phyloP scores from a whole-genome alignment of 2,329 filamentous ascomycete genomes.

The Periconia macrospinosa region DNA sequence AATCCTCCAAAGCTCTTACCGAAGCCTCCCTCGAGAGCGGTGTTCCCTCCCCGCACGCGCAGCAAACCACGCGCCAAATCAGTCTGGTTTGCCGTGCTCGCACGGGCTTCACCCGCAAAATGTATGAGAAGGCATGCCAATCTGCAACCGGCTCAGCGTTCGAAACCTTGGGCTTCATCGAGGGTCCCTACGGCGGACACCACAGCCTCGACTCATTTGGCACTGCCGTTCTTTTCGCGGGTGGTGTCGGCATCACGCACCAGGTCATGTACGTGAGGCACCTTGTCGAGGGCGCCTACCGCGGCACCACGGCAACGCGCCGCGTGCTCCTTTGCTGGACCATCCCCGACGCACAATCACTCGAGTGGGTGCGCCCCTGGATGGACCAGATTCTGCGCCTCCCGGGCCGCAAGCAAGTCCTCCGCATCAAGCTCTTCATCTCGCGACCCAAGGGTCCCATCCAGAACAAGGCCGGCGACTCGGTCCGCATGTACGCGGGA shows the following conservation, averaged over 20 bases:
- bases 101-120: conserved; percentile 70
- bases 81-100: conserved; percentile 74
- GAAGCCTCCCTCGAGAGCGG: conserved; percentile 37
- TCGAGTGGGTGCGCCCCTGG: conserved; percentile 66
- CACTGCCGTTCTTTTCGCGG: conserved; percentile 77
- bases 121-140: conserved; percentile 69
- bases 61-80: conserved; percentile 52
- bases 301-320: conserved; percentile 70
- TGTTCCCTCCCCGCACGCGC: conserved; percentile 16
- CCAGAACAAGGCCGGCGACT: conserved; percentile 56
- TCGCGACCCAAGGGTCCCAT: conserved; percentile 62
- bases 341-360: conserved; percentile 69
- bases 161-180: conserved; percentile 66
- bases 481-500: conserved; percentile 64
- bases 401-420: conserved; percentile 60
- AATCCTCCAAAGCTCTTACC: conserved; percentile 37
- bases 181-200: conserved; percentile 75
- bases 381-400: conserved; percentile 67
- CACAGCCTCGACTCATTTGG: conserved; percentile 75
- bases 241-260: conserved; percentile 80
- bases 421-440: conserved; percentile 64
- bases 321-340: conserved; percentile 77
- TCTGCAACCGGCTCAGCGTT: conserved; percentile 60
- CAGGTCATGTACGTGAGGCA: conserved; percentile 75
- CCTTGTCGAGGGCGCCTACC: conserved; percentile 68